Conservation (phyloP, 2,329 filamentous ascomycete species). For the Cercospora zeae-maydis region DNA sequence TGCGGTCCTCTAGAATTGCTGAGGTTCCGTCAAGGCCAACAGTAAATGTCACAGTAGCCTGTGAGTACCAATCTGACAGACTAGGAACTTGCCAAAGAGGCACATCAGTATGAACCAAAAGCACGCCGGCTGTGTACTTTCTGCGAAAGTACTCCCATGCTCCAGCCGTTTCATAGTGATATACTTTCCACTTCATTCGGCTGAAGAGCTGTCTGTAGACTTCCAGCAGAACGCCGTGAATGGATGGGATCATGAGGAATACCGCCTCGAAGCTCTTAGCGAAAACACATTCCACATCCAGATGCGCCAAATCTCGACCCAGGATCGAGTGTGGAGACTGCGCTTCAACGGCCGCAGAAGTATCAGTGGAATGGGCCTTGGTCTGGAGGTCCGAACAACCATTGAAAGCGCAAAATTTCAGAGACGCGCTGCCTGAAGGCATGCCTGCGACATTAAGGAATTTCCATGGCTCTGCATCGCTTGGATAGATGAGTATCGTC, state of each 20-base stretch:
- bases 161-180: conserved; percentile 24
- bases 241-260: conserved; percentile 31
- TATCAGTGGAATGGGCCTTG: background rate
- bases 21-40: conserved; percentile 32
- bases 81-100: conserved; percentile 35
- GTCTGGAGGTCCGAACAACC: conserved; percentile 1
- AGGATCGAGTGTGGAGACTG: background rate
- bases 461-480: conserved; percentile 28
- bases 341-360: background rate
- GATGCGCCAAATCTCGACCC: conserved; percentile 7
- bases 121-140: conserved; percentile 14
- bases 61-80: conserved; percentile 35
- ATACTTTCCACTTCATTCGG: conserved; percentile 25
- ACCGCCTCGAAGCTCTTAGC: conserved; percentile 13
- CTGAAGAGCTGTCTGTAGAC: conserved; percentile 24
- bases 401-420: conserved; percentile 19
- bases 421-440: conserved; percentile 2
- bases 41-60: conserved; percentile 33
- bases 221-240: conserved; percentile 22
- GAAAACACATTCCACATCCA: conserved; percentile 13
- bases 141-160: conserved; percentile 31
- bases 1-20: conserved; percentile 18
- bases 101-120: conserved; percentile 36
- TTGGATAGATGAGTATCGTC: conserved; percentile 29
- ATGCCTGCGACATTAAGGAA: conserved; percentile 22